Evolutionary conservation across 2,329 filamentous ascomycete genomes (phyloP).

Genomic region (Didymosphaeria variabile): DNA sequence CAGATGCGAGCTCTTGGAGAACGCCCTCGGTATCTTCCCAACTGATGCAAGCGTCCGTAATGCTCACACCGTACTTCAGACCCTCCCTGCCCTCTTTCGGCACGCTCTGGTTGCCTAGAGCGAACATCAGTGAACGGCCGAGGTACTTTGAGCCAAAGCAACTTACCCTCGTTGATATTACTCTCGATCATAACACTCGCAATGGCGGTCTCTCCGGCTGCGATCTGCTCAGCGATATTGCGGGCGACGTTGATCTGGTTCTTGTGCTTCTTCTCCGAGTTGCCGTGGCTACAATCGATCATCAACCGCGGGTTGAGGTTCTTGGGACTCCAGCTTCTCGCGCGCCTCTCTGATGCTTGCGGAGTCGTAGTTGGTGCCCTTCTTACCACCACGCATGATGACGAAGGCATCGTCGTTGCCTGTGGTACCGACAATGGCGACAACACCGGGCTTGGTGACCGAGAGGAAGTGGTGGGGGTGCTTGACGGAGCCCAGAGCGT

Average conservation of each 20-base stretch:
- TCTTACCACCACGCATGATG: constrained; percentile 90
- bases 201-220: constrained; percentile 82
- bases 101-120: constrained; percentile 83
- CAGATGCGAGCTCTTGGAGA: constrained; percentile 78
- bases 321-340: constrained; percentile 75
- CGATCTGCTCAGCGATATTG: constrained; percentile 82
- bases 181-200: constrained; percentile 99
- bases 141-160: not conserved
- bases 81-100: constrained; percentile 84
- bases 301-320: constrained; percentile 81
- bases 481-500: constrained; percentile 91
- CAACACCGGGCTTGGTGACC: constrained; percentile 94
- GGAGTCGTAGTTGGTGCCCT: constrained; percentile 92
- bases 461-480: constrained; percentile 97
- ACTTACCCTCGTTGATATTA: constrained; percentile 88
- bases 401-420: constrained; percentile 98
- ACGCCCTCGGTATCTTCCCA: constrained; percentile 90
- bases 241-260: constrained; percentile 96
- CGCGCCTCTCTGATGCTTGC: constrained; percentile 86
- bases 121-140: constrained; percentile 19
- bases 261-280: constrained; percentile 94
- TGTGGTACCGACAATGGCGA: constrained; percentile 91
- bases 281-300: constrained; percentile 98
- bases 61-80: constrained; percentile 92
- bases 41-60: constrained; percentile 95